Conservation (phyloP, 2,329 filamentous ascomycete species). For the Colletotrichum echinochloae region DNA sequence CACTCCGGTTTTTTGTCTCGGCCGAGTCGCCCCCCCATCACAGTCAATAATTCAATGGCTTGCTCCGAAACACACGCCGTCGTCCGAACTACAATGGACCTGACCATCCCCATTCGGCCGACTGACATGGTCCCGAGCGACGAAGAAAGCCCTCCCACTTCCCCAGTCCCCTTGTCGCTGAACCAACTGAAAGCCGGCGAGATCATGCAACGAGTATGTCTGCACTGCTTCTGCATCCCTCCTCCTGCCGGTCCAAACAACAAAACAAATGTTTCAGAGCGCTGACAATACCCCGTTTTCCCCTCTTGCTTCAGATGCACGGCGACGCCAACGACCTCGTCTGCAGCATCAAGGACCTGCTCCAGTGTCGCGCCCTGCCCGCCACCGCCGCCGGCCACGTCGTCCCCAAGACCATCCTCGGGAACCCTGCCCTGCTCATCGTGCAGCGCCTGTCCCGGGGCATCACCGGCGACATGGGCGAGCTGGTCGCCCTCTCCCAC, state of each 20-base stretch:
- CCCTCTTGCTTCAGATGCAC: neutral
- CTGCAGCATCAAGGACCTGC: conserved; percentile 7
- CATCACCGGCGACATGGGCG: conserved; percentile 5
- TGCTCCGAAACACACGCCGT: neutral
- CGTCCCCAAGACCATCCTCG: neutral
- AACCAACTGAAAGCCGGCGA: conserved; percentile 14
- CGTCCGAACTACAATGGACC: conserved; percentile 2
- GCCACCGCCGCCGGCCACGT: neutral
- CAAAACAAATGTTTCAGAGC: neutral
- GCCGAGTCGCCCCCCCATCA: conserved; percentile 5
- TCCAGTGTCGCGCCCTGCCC: neutral
- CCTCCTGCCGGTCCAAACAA: neutral
- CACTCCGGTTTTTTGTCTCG: neutral
- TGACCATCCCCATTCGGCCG: neutral
- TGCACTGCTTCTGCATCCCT: neutral
- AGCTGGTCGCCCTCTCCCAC: conserved; percentile 6
- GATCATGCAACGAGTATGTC: conserved; percentile 7
- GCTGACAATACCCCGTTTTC: neutral
- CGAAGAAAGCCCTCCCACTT: neutral
- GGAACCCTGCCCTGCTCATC: neutral
- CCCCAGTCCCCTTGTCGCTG: conserved; percentile 1
- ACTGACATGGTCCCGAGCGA: neutral
- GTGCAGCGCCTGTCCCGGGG: conserved; percentile 3
- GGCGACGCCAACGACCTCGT: conserved; percentile 10
- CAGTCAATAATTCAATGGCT: neutral